Conservation (phyloP, 345 rosid species). For the Rhizophora mangle region DNA sequence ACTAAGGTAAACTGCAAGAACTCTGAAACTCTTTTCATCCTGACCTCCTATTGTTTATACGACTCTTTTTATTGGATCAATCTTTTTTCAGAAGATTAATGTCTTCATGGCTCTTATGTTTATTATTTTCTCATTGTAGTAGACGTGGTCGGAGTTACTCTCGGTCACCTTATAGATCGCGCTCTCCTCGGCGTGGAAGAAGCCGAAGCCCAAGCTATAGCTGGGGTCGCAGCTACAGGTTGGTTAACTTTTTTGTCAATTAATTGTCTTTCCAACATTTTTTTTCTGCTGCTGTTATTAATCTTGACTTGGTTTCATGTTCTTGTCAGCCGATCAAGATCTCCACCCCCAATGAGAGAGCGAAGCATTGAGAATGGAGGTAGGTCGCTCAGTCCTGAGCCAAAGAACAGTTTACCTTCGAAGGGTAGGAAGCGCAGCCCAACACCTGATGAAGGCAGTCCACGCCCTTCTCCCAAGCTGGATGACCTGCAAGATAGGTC, state of each 20-base stretch:
- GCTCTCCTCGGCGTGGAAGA: constrained; percentile 70
- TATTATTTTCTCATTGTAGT: neutral
- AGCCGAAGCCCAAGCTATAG: constrained; percentile 86
- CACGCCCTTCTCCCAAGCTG: constrained; percentile 27
- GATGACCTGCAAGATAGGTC: constrained; percentile 23
- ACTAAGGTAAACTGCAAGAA: constrained; percentile 37
- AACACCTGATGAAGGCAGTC: constrained; percentile 44
- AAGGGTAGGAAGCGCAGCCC: constrained; percentile 57
- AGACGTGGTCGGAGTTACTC: constrained; percentile 66
- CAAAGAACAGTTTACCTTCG: constrained; percentile 33
- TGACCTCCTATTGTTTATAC: neutral
- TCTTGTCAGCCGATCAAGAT: constrained; percentile 59
- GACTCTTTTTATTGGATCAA: neutral
- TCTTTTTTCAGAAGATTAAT: neutral
- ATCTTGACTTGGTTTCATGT: neutral
- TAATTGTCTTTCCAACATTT: neutral
- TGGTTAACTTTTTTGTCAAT: neutral
- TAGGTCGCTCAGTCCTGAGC: constrained; percentile 31
- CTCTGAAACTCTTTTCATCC: neutral
- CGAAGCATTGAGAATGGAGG: constrained; percentile 38
- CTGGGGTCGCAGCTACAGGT: constrained; percentile 81
- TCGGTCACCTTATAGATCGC: constrained; percentile 52
- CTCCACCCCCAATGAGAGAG: constrained; percentile 60
- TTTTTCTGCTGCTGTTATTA: neutral
- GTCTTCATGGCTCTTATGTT: neutral